Evolutionary conservation across 2,329 filamentous ascomycete species (phyloP), one percentile per base, ranked within the genome.

Genomic region (Colletotrichum falcatum): DNA sequence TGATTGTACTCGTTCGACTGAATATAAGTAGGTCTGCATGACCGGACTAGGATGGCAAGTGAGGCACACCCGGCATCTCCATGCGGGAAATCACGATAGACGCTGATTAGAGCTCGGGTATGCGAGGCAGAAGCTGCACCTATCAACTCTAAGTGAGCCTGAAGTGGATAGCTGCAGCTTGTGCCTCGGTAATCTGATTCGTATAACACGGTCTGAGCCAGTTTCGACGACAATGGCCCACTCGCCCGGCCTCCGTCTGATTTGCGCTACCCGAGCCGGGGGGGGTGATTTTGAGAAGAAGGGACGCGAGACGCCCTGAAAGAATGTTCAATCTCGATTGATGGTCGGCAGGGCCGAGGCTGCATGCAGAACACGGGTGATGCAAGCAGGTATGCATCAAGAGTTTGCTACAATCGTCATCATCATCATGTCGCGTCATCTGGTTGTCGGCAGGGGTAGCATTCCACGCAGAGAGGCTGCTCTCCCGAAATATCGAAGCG

Each of bases 1-100:
- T 60, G 59, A 68, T 63, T 26, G 62, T 16, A 18, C 26, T 44
- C 46, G 37, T 68, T 68, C 64, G 53, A 46, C 65, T 63, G 59
- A 63, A 58, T n/a, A 49, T 7, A 33, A 0, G 20, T 49, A 33
- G 0, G 20, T 49, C 6, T 59, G 64, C 46, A 63, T 68, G n/a
- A 1, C 28, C 30, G 46, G 49, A 63, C 46, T 54, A 63, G 63
- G 59, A 71, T 54, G 63, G 26, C 58, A 63, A 59, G 64, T 63
- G 58, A 68, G 54, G 53, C 59, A 37, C 54, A 33, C 35, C 58
- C 64, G 51, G 53, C 12, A 30, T 63, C 37, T 16, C 11, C 42
- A 58, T 51, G 42, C 51, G 39, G 39, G 11, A n/a, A 18, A 54
- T 33, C 55, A 30, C 20, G 18, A 56, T 42, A 59, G 44, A 18